Base-by-base conservation (phyloP, 2,329 filamentous ascomycete species). In the Phymatotrichopsis omnivora region DNA sequence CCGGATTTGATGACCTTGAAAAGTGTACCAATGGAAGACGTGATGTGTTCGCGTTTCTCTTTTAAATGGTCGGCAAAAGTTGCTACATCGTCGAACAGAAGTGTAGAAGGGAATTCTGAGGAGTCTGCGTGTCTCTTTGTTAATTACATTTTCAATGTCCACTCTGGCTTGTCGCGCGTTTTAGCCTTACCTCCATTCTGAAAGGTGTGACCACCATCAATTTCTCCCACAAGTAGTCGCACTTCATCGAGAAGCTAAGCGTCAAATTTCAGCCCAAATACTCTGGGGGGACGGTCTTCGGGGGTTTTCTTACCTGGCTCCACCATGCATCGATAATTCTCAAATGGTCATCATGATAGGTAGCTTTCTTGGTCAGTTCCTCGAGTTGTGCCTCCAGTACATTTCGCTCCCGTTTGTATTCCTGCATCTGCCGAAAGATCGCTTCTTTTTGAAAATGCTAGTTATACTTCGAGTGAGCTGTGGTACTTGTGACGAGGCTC, bases 381-480 rank as follows among this genome's bases (percentile, higher is more conserved):
- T 80, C 80, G 51, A 95, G 70, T 60, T 84, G 82, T 47, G 76
- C 71, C 67, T 96, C 87, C 52, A 93, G 69, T 30, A 82, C 82
- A 47, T 74, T 72, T 62, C 86, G 87, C 63, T 93, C 85, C 58
- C 91, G 80, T 67, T 93, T 94, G 66, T 93, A 95, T 66, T 96
- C 91, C 62, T 86, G 84, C 86, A 98, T 94, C 67, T 95, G 89
- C 47, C 93, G 85, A 60, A 84, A 81, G 63, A 98, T 94, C 54
- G 91, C 91, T 69, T 94, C 91, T 68, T 96, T 98, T 67, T 89
- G 83, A 60, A 82, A 91, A 62, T 82, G 78, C 85, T 93, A 65
- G 45, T 41, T 12, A 24, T 28, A 25, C 32, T 33, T 48, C 33
- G 49, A 44, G 46, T 40, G 39, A 29, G 36, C 29, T 41, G 41